These are phyloP conservation scores for Wickerhamomyces xylosicus DNA, from an alignment of 805 yeast genomes.

Conservation along the genomic window DNA sequence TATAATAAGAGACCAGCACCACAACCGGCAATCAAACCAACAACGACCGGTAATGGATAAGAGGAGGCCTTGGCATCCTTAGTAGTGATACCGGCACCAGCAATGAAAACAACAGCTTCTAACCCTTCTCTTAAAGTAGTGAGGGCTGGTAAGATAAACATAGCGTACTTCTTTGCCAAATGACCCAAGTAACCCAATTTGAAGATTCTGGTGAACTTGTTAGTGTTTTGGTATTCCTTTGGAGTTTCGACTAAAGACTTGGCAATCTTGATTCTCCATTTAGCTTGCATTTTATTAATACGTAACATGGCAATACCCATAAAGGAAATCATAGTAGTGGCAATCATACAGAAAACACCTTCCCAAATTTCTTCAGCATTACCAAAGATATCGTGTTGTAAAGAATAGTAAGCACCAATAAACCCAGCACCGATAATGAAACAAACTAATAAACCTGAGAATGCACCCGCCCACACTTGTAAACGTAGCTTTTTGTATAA, in stretches of 20 bases:
- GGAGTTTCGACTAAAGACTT: slow-evolving; percentile 62
- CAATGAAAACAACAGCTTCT: slow-evolving; percentile 92
- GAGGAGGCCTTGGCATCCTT: slow-evolving; percentile 48
- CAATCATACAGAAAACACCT: slow-evolving; percentile 87
- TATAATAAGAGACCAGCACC: slow-evolving; percentile 62
- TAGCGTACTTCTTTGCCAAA: slow-evolving; percentile 58
- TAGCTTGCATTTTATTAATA: slow-evolving; percentile 90
- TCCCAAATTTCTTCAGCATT: slow-evolving; percentile 92
- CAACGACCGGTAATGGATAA: slow-evolving; percentile 88
- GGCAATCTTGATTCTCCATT: slow-evolving; percentile 95
- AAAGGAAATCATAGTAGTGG: slow-evolving; percentile 75
- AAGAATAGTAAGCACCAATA: slow-evolving; percentile 84
- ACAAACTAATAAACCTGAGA: slow-evolving; percentile 68
- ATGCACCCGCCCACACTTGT: slow-evolving; percentile 86
- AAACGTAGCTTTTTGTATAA: slow-evolving; percentile 52
- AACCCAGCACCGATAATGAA: slow-evolving; percentile 82
- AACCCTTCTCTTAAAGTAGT: slow-evolving; percentile 95
- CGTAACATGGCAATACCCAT: slow-evolving; percentile 98
- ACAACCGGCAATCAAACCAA: slow-evolving; percentile 76
- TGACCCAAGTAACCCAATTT: slow-evolving; percentile 34
- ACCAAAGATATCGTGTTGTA: slow-evolving; percentile 78
- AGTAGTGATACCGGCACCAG: slow-evolving; percentile 78
- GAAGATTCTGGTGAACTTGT: slow-evolving; percentile 18
- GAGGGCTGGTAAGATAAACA: slow-evolving; percentile 84
- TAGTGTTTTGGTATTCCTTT: slow-evolving; percentile 32